Base-by-base conservation (phyloP, 2,329 filamentous ascomycete species). In the Berkeleyomyces basicola region DNA sequence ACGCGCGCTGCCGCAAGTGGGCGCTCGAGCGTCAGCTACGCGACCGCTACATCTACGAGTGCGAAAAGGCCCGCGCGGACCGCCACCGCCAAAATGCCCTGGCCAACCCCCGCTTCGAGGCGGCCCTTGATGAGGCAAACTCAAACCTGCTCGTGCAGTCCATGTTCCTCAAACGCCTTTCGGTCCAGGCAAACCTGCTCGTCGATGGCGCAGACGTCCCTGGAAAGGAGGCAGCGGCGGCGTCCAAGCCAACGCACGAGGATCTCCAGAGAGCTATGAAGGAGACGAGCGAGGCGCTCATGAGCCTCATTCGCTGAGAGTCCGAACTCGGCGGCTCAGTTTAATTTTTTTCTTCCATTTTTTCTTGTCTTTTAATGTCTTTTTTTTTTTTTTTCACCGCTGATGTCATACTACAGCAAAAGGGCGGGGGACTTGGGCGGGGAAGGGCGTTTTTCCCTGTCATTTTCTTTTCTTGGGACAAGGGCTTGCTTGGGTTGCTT, bases 241-340 rank as follows among this genome's bases (percentile, higher is more conserved):
- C n/a, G 14, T n/a, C n/a, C 2, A 10, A n/a, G 31, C 42, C 23
- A 36, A 46, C 44, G 40, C 42, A 44, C 3, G 42, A 59, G 31
- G 58, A 59, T 39, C 51, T 55, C n/a, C 44, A 58, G 10, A 64
- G 53, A 39, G 40, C 58, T 11, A 58, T 59, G 37, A 58, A 53
- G 53, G 63, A 64, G 43, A 60, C 59, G 36, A 58, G 59, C 14
- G 63, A 64, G 59, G 63, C 63, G 49, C 49, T 64, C 31, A 59
- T 64, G 63, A 61, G 59, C 40, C 53, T 64, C 36, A 55, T 55
- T 7, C 59, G 55, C 59, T 64, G 44, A 61, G 58, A 40, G 31
- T 44, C 44, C 1, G 58, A 9, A n/a, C 16, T 33, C 11, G 57
- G n/a, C 31, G 23, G 23, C 23, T 23, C 23, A 23, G 23, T 23